Percentiles rank a stretch among this genome's conserved stretches.
phyloP scores from a whole-genome alignment of 371 early-diverging fungal species.

The Nosema granulosis region DNA sequence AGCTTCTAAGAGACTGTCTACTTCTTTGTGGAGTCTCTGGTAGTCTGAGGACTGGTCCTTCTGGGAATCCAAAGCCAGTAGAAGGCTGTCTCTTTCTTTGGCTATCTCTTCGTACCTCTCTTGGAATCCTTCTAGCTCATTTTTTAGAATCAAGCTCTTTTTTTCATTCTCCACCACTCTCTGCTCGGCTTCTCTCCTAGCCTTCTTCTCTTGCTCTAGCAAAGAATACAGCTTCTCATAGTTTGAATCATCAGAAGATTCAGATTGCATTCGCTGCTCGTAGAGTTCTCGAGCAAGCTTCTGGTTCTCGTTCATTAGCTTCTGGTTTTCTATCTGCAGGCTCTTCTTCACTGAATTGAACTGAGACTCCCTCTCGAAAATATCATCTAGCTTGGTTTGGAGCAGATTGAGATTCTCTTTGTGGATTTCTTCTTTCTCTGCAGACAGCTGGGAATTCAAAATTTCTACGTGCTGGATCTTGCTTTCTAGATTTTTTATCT shows the following conservation, averaged over 20 bases:
- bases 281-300: constrained; percentile 31
- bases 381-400: constrained; percentile 55
- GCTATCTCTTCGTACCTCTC: constrained; percentile 11
- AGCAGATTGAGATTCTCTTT: constrained; percentile 47
- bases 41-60: too few species aligned
- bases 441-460: constrained; percentile 68
- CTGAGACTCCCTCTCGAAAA: constrained; percentile 47
- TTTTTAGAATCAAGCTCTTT: constrained; percentile 25
- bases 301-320: constrained; percentile 38
- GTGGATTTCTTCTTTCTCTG: constrained; percentile 65
- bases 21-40: too few species aligned
- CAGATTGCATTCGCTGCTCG: not conserved
- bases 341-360: constrained; percentile 39
- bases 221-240: constrained; percentile 31
- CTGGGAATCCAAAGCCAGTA: too few species aligned
- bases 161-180: constrained; percentile 29
- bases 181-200: constrained; percentile 30
- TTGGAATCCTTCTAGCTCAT: constrained; percentile 20
- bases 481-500: constrained; percentile 22
- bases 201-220: constrained; percentile 43
- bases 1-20: too few species aligned
- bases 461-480: constrained; percentile 66
- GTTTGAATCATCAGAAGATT: constrained; percentile 26
- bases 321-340: constrained; percentile 37
- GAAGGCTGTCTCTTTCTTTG: not conserved